A percentile compares a stretch with the other conserved stretches of the same genome.
These are phyloP conservation scores for Aureobasidium uvarum DNA, from an alignment of 2,329 filamentous ascomycete species.

Conservation along the genomic window DNA sequence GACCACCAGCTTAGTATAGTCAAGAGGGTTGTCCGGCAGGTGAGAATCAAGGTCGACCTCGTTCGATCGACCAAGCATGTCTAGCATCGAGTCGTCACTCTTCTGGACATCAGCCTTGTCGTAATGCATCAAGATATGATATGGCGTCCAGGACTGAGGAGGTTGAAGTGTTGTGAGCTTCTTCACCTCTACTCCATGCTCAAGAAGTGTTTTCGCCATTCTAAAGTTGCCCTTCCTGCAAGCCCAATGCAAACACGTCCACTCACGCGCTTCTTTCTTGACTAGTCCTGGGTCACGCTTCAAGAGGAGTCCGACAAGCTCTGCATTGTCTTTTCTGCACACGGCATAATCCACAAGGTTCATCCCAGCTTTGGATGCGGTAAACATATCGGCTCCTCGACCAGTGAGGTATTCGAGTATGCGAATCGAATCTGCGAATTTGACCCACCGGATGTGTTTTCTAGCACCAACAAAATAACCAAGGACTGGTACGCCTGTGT, in stretches of 20 bases:
- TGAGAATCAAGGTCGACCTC: background rate
- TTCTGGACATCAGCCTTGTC: background rate
- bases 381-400: background rate
- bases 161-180: background rate
- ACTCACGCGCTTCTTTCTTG: background rate
- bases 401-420: background rate
- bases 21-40: no score
- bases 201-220: background rate
- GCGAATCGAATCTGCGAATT: background rate
- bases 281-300: background rate
- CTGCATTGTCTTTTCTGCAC: background rate
- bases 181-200: background rate
- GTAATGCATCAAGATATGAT: background rate
- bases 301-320: background rate
- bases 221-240: no score
- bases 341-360: background rate
- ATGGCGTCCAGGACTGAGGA: background rate
- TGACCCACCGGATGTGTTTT: background rate
- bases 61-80: background rate
- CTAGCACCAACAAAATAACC: background rate
- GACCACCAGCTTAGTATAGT: no score
- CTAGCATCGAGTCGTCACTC: background rate
- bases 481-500: background rate
- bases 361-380: background rate
- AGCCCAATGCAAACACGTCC: background rate